These are phyloP conservation scores for Vitis riparia DNA, from an alignment of 164 flowering plant genomes.

Conservation along the genomic window DNA sequence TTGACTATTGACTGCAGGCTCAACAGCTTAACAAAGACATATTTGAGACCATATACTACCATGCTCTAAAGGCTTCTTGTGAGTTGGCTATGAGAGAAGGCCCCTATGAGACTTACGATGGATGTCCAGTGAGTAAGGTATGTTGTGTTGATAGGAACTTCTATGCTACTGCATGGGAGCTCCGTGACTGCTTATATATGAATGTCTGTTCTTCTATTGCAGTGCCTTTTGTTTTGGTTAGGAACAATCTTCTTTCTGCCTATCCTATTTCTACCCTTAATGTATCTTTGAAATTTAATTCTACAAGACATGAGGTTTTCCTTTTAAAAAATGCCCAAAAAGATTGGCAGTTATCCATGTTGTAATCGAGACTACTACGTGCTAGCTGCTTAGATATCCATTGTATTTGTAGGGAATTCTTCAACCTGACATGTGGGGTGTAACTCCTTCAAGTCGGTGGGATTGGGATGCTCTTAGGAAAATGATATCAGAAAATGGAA, in stretches of 20 bases:
- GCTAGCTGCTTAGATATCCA: conserved; percentile 4
- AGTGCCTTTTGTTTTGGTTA: too few species aligned
- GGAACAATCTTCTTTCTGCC: too few species aligned
- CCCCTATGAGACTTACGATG: conserved; percentile 79
- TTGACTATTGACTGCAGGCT: conserved; percentile 47
- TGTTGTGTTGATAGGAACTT: neutral
- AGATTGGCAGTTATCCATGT: neutral
- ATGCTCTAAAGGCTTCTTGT: conserved; percentile 79
- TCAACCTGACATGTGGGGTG: conserved; percentile 95
- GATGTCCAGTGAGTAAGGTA: conserved; percentile 96
- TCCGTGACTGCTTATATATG: neutral
- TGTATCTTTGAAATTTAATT: too few species aligned
- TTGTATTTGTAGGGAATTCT: conserved; percentile 69
- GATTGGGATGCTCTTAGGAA: conserved; percentile 78
- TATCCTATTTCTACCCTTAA: too few species aligned
- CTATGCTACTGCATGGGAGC: neutral
- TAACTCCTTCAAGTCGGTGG: conserved; percentile 81
- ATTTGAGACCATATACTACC: conserved; percentile 92
- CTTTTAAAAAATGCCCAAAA: too few species aligned
- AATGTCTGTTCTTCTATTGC: neutral
- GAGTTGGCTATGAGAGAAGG: conserved; percentile 81
- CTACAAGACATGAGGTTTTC: too few species aligned
- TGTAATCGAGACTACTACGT: neutral
- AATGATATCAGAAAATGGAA: conserved; percentile 65
- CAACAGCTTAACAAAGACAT: conserved; percentile 90